A percentile compares a stretch with the other conserved stretches of the same genome.
These are phyloP conservation scores for Thalia dealbata DNA, from an alignment of 176 grass and related monocot genomes.

Conservation along the genomic window DNA sequence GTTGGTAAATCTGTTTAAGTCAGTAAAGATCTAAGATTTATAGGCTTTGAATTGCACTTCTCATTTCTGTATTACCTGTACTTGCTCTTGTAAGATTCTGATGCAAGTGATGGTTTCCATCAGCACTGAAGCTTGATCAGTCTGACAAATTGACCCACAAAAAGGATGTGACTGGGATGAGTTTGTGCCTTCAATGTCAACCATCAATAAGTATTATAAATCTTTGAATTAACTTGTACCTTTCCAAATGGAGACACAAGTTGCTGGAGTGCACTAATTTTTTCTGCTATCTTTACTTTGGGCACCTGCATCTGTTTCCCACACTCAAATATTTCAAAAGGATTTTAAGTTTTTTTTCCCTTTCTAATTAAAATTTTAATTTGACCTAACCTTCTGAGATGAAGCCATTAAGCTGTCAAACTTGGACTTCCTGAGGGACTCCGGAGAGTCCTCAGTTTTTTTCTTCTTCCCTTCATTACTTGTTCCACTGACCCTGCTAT, in stretches of 20 bases:
- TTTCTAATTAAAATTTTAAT: not conserved
- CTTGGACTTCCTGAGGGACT: conserved; percentile 10
- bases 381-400: not conserved
- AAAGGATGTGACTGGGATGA: not conserved
- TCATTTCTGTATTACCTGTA: conserved; percentile 5
- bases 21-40: no score
- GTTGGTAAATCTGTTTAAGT: no score
- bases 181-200: not conserved
- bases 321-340: no score
- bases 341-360: no score
- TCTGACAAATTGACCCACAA: not conserved
- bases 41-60: not conserved
- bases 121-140: conserved; percentile 14
- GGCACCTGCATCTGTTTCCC: conserved; percentile 4
- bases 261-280: conserved; percentile 14
- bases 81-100: conserved; percentile 15
- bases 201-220: not conserved
- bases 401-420: not conserved
- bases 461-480: conserved; percentile 10
- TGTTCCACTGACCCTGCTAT: not conserved
- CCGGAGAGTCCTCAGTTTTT: not conserved
- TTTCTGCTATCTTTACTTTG: conserved; percentile 21
- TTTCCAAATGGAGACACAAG: conserved; percentile 27
- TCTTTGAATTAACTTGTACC: not conserved
- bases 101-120: conserved; percentile 15